Evolutionary conservation across 2,329 filamentous ascomycete genomes (phyloP), one percentile per base, ranked within the genome.

Genomic region (Trematosphaeria pertusa): DNA sequence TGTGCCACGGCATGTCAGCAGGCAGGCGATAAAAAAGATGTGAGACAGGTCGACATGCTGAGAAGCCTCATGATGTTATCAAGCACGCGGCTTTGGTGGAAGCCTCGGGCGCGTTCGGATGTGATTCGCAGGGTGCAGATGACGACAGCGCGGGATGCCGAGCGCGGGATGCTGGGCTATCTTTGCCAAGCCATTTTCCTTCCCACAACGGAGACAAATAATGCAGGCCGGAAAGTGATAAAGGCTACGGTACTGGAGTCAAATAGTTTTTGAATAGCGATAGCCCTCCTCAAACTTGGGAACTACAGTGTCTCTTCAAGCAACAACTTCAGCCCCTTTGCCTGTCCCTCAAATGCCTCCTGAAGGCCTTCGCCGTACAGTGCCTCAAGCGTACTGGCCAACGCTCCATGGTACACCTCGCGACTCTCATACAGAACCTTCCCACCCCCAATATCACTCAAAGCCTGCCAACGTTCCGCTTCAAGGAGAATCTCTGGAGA

Each of bases 341-440:
- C 64, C 42, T 70, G 66, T 4, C 53, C 65, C 17, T 63, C 58
- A 37, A 70, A 69, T 3, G 51, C 53, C 17, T 54, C 18, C 38
- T 68, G 58, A 33, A 69, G 37, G 15, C 44, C 48, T 26, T 51
- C 43, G n/a, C 46, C 58, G 10, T 58, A 22, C 31, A 43, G 38
- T 9, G 9, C 38, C 42, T 61, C 40, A 30, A 67, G 12, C 7
- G 46, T 20, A 10, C 15, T 28, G 26, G 62, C 64, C 28, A 52
- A 15, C 3, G 46, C 17, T 14, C 66, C 66, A 5, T 40, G 10
- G 31, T 60, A 69, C 10, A 65, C 64, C 43, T 70, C 65, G 11
- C 60, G 51, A 40, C 59, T 63, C 52, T 69, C 65, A 44, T 70
- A 70, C 45, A 67, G 39, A 14, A 67, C 47, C 3, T 24, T 58